Percentiles rank a stretch among this genome's conserved stretches.
phyloP scores from a whole-genome alignment of 2,329 filamentous ascomycete genomes.

The Pyrenophora seminiperda region DNA sequence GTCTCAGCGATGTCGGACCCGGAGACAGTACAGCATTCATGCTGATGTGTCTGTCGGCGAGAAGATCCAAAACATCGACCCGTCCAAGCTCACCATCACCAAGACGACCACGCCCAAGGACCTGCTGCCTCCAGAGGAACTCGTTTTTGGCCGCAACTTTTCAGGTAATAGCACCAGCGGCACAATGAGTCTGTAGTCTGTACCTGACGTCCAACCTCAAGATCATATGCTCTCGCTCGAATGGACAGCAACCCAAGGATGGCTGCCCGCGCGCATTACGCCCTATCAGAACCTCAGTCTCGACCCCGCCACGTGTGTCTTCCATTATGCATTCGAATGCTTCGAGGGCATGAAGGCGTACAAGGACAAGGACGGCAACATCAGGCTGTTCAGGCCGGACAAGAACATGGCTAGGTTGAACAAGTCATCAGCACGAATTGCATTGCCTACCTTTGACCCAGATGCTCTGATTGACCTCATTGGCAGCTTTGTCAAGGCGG shows the following conservation, averaged over 20 bases:
- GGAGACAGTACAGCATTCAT: constrained; percentile 56
- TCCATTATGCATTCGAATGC: constrained; percentile 97
- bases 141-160: constrained; percentile 89
- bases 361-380: constrained; percentile 77
- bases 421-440: constrained; percentile 87
- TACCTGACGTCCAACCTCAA: constrained; percentile 47
- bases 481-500: constrained; percentile 75
- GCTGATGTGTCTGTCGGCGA: constrained; percentile 54
- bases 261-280: constrained; percentile 80
- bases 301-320: constrained; percentile 93
- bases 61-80: constrained; percentile 72
- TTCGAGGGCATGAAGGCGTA: constrained; percentile 99
- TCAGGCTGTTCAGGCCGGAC: constrained; percentile 90
- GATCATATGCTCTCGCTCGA: constrained; percentile 97
- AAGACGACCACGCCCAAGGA: constrained; percentile 77
- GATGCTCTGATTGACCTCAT: constrained; percentile 80
- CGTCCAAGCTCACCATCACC: constrained; percentile 74
- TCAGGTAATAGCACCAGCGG: constrained; percentile 65
- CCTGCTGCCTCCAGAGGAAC: constrained; percentile 74
- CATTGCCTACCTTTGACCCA: constrained; percentile 82
- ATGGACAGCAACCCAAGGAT: constrained; percentile 86
- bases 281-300: constrained; percentile 98
- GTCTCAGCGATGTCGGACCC: constrained; percentile 53
- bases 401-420: constrained; percentile 97
- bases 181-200: neutral